A percentile compares a stretch with the other conserved stretches of the same genome.
phyloP scores from a whole-genome alignment of 208 protist genomes.

The Trypanosoma melophagium region DNA sequence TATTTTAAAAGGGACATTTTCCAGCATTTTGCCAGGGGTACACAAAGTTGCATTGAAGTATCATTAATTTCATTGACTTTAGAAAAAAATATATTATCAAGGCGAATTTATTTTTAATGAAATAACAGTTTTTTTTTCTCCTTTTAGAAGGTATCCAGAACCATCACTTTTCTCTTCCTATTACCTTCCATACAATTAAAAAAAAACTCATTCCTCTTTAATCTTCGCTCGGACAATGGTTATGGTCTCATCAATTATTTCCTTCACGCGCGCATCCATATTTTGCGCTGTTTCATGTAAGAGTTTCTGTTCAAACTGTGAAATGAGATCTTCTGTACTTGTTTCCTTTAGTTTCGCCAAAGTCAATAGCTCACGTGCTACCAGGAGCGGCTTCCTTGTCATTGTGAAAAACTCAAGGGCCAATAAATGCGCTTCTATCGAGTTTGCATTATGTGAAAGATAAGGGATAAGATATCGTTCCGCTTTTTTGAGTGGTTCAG shows the following conservation, averaged over 20 bases:
- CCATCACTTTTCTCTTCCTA: slow-evolving; percentile 5
- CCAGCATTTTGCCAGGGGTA: no score
- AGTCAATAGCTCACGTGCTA: slow-evolving; percentile 49
- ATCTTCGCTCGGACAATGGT: background rate
- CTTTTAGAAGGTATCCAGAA: background rate
- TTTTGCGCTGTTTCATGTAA: slow-evolving; percentile 15
- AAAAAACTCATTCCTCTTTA: background rate
- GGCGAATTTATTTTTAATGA: no score
- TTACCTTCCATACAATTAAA: slow-evolving; percentile 2
- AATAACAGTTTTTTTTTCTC: background rate
- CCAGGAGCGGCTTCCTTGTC: slow-evolving; percentile 57
- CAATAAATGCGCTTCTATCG: slow-evolving; percentile 57
- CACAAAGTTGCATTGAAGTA: no score
- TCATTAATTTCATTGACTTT: no score
- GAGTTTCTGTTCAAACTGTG: slow-evolving; percentile 45
- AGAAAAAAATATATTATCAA: no score
- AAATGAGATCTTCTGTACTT: slow-evolving; percentile 32
- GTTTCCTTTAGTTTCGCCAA: slow-evolving; percentile 46
- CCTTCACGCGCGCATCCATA: slow-evolving; percentile 53
- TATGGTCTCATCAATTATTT: slow-evolving; percentile 55
- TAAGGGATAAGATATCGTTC: slow-evolving; percentile 66
- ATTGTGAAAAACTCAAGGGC: slow-evolving; percentile 72
- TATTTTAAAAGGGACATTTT: no score
- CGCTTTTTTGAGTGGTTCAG: slow-evolving; percentile 74
- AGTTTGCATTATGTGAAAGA: slow-evolving; percentile 44